Conservation (phyloP, 805 yeast genomes). For the Kodamaea fukazawae region DNA sequence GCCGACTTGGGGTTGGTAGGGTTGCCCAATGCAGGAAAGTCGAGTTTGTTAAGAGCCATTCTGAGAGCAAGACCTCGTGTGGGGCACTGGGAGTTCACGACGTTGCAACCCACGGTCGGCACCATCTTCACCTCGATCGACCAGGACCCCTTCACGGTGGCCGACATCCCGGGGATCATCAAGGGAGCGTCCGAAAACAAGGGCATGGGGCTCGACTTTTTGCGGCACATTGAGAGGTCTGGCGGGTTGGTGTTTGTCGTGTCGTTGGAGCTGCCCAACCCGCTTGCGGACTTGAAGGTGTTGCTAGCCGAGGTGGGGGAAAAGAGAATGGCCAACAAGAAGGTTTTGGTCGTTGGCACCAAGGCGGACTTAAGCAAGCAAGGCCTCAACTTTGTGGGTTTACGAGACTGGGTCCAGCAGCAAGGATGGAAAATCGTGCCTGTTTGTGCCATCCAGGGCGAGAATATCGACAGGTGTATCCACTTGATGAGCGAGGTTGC, state of each 20-base stretch:
- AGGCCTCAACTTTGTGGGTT: constrained; percentile 42
- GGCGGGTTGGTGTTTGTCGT: constrained; percentile 86
- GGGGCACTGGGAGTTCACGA: constrained; percentile 97
- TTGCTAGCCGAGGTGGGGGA: constrained; percentile 72
- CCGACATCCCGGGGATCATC: constrained; percentile 96
- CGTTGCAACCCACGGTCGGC: constrained; percentile 88
- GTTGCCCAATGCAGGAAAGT: constrained; percentile 94
- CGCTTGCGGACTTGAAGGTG: constrained; percentile 60
- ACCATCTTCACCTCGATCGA: constrained; percentile 70
- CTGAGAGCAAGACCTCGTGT: constrained; percentile 87
- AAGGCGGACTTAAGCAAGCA: constrained; percentile 78
- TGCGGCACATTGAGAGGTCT: constrained; percentile 89
- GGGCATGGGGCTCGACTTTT: constrained; percentile 92
- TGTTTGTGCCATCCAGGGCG: constrained; percentile 72
- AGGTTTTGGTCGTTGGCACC: constrained; percentile 79
- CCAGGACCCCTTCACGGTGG: constrained; percentile 78
- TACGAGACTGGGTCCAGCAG: constrained; percentile 45
- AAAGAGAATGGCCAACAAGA: constrained; percentile 56
- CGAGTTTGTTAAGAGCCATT: constrained; percentile 81
- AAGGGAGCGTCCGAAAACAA: constrained; percentile 80
- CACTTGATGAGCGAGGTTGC: constrained; percentile 67
- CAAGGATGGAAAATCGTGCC: constrained; percentile 73
- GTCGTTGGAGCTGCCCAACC: constrained; percentile 66
- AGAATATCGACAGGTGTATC: constrained; percentile 70
- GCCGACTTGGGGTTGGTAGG: constrained; percentile 96